Conservation (phyloP, 1,284 basidiomycete genomes). For the Trichosporon sp. region DNA sequence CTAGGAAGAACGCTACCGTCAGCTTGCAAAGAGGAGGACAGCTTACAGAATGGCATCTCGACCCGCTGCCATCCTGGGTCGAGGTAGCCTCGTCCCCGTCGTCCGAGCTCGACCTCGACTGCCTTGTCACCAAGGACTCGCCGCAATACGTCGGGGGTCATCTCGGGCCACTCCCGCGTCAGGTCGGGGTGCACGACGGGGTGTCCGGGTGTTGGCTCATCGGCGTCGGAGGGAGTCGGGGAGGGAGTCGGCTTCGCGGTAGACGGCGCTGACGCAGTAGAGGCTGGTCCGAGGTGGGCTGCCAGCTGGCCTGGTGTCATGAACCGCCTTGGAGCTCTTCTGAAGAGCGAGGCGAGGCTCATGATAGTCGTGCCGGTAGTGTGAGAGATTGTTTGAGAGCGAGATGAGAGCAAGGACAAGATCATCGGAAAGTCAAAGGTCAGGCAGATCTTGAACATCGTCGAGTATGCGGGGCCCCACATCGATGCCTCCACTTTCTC, state of each 20-base stretch:
- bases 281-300: not conserved
- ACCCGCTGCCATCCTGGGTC: conserved; percentile 34
- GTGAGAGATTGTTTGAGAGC: not conserved
- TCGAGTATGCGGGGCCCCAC: not conserved
- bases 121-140: conserved; percentile 23
- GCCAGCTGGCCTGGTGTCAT: not conserved
- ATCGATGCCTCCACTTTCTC: not conserved
- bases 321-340: not conserved
- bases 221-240: not conserved
- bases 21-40: conserved; percentile 18
- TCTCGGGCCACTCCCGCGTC: conserved; percentile 24
- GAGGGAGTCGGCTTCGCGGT: not conserved
- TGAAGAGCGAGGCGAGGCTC: not conserved
- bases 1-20: not conserved
- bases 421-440: not conserved
- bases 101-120: conserved; percentile 40
- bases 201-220: not conserved
- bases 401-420: not conserved
- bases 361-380: not conserved
- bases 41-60: conserved; percentile 29
- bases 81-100: conserved; percentile 35
- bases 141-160: conserved; percentile 27
- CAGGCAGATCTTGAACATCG: not conserved
- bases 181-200: conserved; percentile 29
- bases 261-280: not conserved